Evolutionary conservation across 345 rosid genomes (phyloP), one percentile per base, ranked within the genome.

Genomic region (Hibiscus trionum): DNA sequence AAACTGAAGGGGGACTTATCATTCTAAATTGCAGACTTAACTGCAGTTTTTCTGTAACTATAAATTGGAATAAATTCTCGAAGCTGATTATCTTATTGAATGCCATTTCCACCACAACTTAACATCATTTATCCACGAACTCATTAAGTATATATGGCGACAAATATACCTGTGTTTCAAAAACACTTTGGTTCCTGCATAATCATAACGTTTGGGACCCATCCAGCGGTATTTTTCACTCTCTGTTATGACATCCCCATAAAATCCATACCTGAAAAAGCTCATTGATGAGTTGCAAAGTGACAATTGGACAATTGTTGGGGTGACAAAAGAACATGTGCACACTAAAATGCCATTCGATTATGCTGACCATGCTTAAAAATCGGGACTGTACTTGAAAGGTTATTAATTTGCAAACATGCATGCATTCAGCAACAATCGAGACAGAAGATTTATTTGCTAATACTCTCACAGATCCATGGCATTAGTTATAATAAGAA

Each of bases 161-260:
- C 46, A 49, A 63, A 11, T n/a, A 33, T 83, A 93, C 97, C 94
- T 87, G 81, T 90, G 96, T 79, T 77, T 88, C 87, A 94, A 66
- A 82, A 91, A 91, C 68, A 91, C 91, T 83, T 94, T 91, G 29
- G 98, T 91, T 88, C 97, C 97, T 3, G 91, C 91, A 80, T 88
- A 91, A 81, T 94, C 98, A 79, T 91, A 94, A 59, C 97, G 93
- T 70, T 84, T 94, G 42, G 97, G 98, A 63, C 98, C 97, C 98
- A 94, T 91, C 98, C 97, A 94, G 52, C 97, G 93, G 73, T 84
- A 84, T 65, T 91, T 91, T 84, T 94, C 98, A 82, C 97, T 94
- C 80, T 91, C 97, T 31, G 90, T 79, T 46, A 94, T 86, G 75
- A 94, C 98, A 77, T 94, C 98, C 71, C 98, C 98, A 77, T 94